A percentile compares a stretch with the other conserved stretches of the same genome.
Conservation (phyloP, 1,284 basidiomycete species). For the Irpex lacteus region DNA sequence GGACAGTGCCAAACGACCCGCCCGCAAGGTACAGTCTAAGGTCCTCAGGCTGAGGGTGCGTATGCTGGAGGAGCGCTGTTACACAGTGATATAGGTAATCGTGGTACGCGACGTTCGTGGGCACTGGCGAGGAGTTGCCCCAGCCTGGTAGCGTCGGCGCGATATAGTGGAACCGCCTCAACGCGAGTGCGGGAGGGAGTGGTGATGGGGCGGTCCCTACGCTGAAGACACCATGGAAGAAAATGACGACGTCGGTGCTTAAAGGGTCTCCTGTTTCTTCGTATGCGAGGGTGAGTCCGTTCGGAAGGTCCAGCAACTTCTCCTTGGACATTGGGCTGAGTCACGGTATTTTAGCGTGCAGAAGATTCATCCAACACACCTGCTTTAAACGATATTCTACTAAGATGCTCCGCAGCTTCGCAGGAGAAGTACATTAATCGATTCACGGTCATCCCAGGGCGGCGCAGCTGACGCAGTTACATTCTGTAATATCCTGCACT, state of each 20-base stretch:
- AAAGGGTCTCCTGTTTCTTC: slow-evolving; percentile 43
- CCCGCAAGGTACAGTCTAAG: slow-evolving; percentile 49
- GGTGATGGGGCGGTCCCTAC: slow-evolving; percentile 38
- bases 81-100: slow-evolving; percentile 45
- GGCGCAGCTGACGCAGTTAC: background rate
- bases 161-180: slow-evolving; percentile 43
- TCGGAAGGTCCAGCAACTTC: slow-evolving; percentile 38
- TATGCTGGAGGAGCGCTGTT: slow-evolving; percentile 44
- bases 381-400: too few relatives aligned
- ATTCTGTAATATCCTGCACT: background rate
- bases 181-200: slow-evolving; percentile 28
- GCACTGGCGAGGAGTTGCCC: slow-evolving; percentile 47
- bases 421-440: too few relatives aligned
- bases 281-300: slow-evolving; percentile 50
- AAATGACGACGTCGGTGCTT: slow-evolving; percentile 47
- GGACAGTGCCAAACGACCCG: slow-evolving; percentile 50
- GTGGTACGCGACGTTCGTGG: slow-evolving; percentile 34
- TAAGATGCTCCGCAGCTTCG: too few relatives aligned
- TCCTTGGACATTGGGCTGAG: slow-evolving; percentile 23
- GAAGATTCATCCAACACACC: background rate
- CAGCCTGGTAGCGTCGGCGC: slow-evolving; percentile 55
- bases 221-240: slow-evolving; percentile 50
- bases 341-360: background rate
- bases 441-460: background rate
- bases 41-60: slow-evolving; percentile 40